Base-by-base conservation (phyloP, 148 eudicot genomes). In the Talinum fruticosum region DNA sequence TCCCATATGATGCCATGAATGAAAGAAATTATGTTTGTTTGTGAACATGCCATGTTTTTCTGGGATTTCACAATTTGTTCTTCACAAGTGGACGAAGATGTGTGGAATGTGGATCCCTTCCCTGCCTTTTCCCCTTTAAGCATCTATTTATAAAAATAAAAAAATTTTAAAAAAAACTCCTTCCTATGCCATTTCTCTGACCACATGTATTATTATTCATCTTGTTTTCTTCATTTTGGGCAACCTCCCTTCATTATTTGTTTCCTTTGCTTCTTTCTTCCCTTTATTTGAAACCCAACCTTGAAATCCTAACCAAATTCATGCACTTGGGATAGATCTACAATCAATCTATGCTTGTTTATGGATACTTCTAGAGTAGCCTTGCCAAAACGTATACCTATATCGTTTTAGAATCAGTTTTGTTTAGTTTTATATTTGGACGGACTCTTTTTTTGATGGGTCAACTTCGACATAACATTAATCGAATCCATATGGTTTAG, bases 21-120 rank as follows among this genome's bases (percentile, higher is more conserved):
- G 3, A 23, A 28, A n/a, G n/a, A n/a, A 26, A 1, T 61, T 61
- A 10, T 61, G 66, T 61, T 7, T 24, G 21, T 61, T 28, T 61
- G 30, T 61, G 66, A 61, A 61, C 66, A 61, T 61, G 66, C 16
- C 66, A 61, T 61, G 66, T 61, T 61, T 61, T 61, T 61, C 32
- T 61, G 32, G 66, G 32, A 61, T 61, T 61, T 61, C 16, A 28
- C 66, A 61, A 61, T 24, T 1, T 24, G n/a, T n/a, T 10, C 1
- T 7, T 26, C 33, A 61, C 15, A 61, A 26, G 66, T 26, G 66
- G 66, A 61, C 66, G 16, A 61, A 61, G 32, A 61, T 61, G 66
- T 26, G 32, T 24, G 66, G 30, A 28, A 24, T 61, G 66, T 61
- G 66, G 66, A 61, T 24, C 66, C 32, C 66, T 10, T 6, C 66